A percentile compares a stretch with the other conserved stretches of the same genome.
phyloP scores from a whole-genome alignment of 169 alveolate species.

The Cystoisospora suis region DNA sequence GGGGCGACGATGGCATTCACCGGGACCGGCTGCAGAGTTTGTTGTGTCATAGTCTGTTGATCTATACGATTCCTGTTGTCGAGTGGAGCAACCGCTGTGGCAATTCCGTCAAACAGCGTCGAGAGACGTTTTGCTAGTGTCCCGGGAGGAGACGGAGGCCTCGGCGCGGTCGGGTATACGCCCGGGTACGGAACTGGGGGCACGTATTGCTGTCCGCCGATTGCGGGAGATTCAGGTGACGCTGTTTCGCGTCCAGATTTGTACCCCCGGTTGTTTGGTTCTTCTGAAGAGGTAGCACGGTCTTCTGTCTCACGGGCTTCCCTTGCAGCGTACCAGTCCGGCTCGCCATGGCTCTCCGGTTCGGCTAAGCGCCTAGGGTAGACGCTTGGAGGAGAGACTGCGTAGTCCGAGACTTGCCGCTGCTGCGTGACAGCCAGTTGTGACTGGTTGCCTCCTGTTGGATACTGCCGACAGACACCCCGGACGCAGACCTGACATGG shows the following conservation, averaged over 20 bases:
- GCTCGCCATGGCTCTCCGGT: no score
- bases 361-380: no score
- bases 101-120: conserved; percentile 23
- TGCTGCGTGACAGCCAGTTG: no score
- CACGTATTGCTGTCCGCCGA: conserved; percentile 11
- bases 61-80: conserved; percentile 1
- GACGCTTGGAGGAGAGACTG: no score
- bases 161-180: background rate
- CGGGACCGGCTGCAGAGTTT: background rate
- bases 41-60: no score
- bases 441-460: conserved; percentile 1
- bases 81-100: background rate
- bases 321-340: no score
- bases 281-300: no score
- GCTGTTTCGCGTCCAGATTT: no score
- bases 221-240: background rate
- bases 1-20: background rate
- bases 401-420: no score
- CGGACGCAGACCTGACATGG: conserved; percentile 12
- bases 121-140: conserved; percentile 17
- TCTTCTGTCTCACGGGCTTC: no score
- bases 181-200: background rate
- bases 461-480: background rate
- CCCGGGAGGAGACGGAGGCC: conserved; percentile 14
- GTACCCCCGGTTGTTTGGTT: no score